Percentiles rank a stretch among this genome's conserved stretches.
These are phyloP conservation scores for Adansonia grandidieri DNA, from an alignment of 441 rosid genomes.

Conservation along the genomic window DNA sequence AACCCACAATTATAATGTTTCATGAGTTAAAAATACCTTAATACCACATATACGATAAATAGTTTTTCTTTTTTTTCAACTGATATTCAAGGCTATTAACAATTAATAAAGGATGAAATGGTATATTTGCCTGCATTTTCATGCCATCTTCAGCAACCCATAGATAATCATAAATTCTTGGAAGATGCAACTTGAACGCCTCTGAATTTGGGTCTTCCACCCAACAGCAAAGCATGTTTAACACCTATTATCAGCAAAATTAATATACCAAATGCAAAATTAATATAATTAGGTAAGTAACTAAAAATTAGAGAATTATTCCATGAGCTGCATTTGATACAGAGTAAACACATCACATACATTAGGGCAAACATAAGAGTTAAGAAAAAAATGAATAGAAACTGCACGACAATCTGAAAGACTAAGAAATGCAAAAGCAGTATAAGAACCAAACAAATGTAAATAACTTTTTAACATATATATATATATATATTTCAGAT, in stretches of 20 bases:
- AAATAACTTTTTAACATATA: background rate
- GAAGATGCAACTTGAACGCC: constrained; percentile 91
- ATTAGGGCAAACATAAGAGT: background rate
- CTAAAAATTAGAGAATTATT: constrained; percentile 2
- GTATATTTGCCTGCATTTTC: constrained; percentile 84
- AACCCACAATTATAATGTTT: background rate
- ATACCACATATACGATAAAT: background rate
- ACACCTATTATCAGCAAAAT: constrained; percentile 51
- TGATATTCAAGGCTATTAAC: background rate
- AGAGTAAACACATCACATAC: constrained; percentile 1
- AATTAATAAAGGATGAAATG: constrained; percentile 14
- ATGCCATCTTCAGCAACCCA: constrained; percentile 99
- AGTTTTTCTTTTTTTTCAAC: background rate
- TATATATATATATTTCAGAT: background rate
- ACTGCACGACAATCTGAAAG: constrained; percentile 15
- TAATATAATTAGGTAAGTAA: constrained; percentile 16
- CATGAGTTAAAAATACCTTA: background rate
- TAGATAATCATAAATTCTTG: constrained; percentile 78
- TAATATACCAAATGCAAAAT: constrained; percentile 16
- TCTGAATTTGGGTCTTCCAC: constrained; percentile 94
- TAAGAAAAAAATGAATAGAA: background rate
- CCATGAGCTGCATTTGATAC: background rate
- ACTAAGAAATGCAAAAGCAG: background rate
- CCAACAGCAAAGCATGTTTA: constrained; percentile 99
- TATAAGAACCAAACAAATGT: background rate